phyloP scores from a whole-genome alignment of 2,329 filamentous ascomycete genomes.

The Lasiodiplodia theobromae region DNA sequence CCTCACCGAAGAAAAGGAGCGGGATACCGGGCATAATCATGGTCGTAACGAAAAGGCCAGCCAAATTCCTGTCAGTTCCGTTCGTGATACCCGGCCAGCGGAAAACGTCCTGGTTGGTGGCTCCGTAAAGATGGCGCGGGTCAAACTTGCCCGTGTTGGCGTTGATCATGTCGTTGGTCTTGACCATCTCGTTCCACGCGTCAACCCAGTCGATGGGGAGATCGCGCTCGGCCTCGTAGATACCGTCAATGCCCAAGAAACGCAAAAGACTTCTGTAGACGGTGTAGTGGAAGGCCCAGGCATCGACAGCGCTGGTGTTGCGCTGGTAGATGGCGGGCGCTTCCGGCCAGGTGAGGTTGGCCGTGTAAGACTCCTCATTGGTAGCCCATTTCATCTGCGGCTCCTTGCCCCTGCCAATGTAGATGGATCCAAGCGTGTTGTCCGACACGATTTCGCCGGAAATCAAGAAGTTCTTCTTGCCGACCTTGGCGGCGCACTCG shows the following conservation, averaged over 20 bases:
- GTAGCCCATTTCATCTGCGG: slow-evolving; percentile 60
- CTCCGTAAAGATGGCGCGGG: slow-evolving; percentile 69
- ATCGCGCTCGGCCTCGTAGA: slow-evolving; percentile 17
- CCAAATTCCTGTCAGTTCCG: slow-evolving; percentile 63
- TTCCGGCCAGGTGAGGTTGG: slow-evolving; percentile 53
- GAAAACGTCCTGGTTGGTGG: slow-evolving; percentile 71
- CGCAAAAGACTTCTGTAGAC: slow-evolving; percentile 58
- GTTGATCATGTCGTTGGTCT: slow-evolving; percentile 67
- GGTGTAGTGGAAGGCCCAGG: slow-evolving; percentile 69
- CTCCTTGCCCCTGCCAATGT: slow-evolving; percentile 68
- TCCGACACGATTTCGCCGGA: slow-evolving; percentile 65
- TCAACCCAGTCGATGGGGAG: slow-evolving; percentile 53
- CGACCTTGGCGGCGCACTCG: slow-evolving; percentile 62
- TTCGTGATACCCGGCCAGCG: slow-evolving; percentile 67
- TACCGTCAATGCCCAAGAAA: slow-evolving; percentile 6
- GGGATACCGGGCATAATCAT: slow-evolving; percentile 68
- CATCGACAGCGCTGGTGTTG: slow-evolving; percentile 63
- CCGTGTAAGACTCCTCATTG: slow-evolving; percentile 56
- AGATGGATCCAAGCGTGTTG: slow-evolving; percentile 59
- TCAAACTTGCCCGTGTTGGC: slow-evolving; percentile 67
- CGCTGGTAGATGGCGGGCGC: slow-evolving; percentile 53
- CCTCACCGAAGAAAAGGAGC: slow-evolving; percentile 68
- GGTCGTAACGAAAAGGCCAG: slow-evolving; percentile 66
- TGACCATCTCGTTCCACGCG: slow-evolving; percentile 63
- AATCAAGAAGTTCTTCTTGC: slow-evolving; percentile 70